phyloP scores from a whole-genome alignment of 1,139 yeast genomes.

The Arxiozyma telluris region DNA sequence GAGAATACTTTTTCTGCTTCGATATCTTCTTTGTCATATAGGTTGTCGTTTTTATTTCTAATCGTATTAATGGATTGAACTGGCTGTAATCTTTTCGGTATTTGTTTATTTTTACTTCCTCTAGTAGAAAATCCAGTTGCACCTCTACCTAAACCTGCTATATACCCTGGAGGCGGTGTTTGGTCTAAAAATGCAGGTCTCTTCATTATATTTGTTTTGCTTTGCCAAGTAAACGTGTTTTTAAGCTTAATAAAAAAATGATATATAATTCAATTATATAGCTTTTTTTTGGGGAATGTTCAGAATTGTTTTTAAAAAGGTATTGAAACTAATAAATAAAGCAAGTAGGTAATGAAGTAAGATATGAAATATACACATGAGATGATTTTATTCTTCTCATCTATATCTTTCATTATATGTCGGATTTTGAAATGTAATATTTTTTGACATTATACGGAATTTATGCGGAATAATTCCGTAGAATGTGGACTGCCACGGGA shows the following conservation, averaged over 20 bases:
- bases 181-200: slow-evolving; percentile 57
- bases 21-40: slow-evolving; percentile 28
- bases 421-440: background rate
- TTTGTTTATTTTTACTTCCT: slow-evolving; percentile 35
- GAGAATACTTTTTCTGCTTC: slow-evolving; percentile 34
- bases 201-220: slow-evolving; percentile 9
- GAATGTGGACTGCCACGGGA: no score
- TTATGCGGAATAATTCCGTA: background rate
- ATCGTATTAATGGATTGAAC: background rate
- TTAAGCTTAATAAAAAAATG: background rate
- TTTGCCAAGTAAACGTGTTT: background rate
- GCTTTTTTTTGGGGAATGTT: no score
- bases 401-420: no score
- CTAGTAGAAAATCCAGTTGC: slow-evolving; percentile 88
- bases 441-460: background rate
- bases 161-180: slow-evolving; percentile 82
- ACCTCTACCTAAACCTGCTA: slow-evolving; percentile 91
- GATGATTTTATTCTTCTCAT: background rate
- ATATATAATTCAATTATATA: background rate
- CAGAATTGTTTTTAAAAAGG: background rate
- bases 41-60: background rate
- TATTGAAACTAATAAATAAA: no score
- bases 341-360: no score
- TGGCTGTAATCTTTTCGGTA: slow-evolving; percentile 14
- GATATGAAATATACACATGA: background rate